Conservation (phyloP, 371 early-diverging fungal species). For the Apophysomyces trapeziformis region DNA sequence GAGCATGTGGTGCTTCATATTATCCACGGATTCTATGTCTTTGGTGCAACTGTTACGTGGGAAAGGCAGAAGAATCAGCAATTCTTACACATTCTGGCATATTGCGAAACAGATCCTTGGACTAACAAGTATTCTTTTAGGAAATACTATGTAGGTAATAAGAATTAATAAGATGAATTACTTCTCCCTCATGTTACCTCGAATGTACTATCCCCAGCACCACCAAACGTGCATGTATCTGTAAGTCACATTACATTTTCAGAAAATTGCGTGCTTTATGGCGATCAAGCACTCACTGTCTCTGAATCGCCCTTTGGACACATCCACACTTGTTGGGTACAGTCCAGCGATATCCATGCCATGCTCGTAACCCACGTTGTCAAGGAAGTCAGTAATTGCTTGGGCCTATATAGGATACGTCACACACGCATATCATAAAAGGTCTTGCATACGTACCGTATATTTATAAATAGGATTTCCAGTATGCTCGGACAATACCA, state of each 20-base stretch:
- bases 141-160: constrained; percentile 57
- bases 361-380: constrained; percentile 41
- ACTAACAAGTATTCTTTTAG: constrained; percentile 70
- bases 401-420: constrained; percentile 41
- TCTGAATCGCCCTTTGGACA: constrained; percentile 42
- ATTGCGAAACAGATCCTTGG: constrained; percentile 55
- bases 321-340: constrained; percentile 50
- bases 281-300: constrained; percentile 25
- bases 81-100: constrained; percentile 60
- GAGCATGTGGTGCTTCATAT: constrained; percentile 58
- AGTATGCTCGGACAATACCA: constrained; percentile 74
- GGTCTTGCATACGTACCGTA: constrained; percentile 42
- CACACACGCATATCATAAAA: neutral
- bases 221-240: constrained; percentile 48
- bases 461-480: constrained; percentile 62
- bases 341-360: constrained; percentile 59
- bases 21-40: constrained; percentile 53
- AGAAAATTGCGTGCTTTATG: neutral
- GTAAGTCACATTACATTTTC: neutral
- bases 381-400: constrained; percentile 50
- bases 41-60: neutral
- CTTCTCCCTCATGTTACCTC: constrained; percentile 38
- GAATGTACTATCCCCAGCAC: constrained; percentile 59
- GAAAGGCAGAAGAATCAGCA: constrained; percentile 18
- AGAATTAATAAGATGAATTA: neutral